Percentiles rank a stretch among this genome's conserved stretches.
phyloP scores from a whole-genome alignment of 2,329 filamentous ascomycete species.

The Myriosclerotinia curreyana region DNA sequence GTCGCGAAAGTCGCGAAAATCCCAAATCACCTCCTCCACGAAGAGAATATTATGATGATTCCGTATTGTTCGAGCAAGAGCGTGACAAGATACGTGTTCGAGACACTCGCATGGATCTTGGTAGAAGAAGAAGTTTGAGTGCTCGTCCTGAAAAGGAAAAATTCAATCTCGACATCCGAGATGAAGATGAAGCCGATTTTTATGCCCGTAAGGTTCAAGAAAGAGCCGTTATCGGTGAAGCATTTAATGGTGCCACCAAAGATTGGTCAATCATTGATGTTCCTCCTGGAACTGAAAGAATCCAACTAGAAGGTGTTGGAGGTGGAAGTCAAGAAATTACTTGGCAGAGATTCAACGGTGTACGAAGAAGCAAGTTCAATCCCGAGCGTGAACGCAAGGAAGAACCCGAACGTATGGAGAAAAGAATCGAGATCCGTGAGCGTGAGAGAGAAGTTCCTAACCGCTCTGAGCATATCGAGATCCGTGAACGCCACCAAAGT shows the following conservation, averaged over 20 bases:
- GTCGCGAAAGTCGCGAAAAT: conserved; percentile 30
- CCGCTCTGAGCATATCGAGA: conserved; percentile 29
- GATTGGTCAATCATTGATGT: conserved; percentile 83
- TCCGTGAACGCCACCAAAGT: conserved; percentile 32
- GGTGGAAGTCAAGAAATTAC: conserved; percentile 73
- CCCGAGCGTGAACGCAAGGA: conserved; percentile 56
- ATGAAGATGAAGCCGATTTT: conserved; percentile 54
- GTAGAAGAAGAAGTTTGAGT: conserved; percentile 33
- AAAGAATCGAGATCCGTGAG: conserved; percentile 16
- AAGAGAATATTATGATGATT: conserved; percentile 57
- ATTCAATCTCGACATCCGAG: conserved; percentile 33
- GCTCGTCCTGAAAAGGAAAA: conserved; percentile 32
- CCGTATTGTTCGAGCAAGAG: conserved; percentile 58
- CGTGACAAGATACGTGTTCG: conserved; percentile 40
- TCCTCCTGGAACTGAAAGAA: conserved; percentile 75
- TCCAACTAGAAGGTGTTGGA: conserved; percentile 77
- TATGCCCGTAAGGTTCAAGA: conserved; percentile 67
- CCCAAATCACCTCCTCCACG: conserved; percentile 26
- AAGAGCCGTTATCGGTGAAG: conserved; percentile 68
- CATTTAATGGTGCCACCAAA: conserved; percentile 68
- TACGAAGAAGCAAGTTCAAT: conserved; percentile 70
- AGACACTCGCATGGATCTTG: conserved; percentile 35
- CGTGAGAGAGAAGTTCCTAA: conserved; percentile 19
- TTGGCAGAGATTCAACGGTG: conserved; percentile 77
- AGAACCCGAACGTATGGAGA: conserved; percentile 18